Base-by-base conservation (phyloP, 345 rosid species). In the Citrus inodora region DNA sequence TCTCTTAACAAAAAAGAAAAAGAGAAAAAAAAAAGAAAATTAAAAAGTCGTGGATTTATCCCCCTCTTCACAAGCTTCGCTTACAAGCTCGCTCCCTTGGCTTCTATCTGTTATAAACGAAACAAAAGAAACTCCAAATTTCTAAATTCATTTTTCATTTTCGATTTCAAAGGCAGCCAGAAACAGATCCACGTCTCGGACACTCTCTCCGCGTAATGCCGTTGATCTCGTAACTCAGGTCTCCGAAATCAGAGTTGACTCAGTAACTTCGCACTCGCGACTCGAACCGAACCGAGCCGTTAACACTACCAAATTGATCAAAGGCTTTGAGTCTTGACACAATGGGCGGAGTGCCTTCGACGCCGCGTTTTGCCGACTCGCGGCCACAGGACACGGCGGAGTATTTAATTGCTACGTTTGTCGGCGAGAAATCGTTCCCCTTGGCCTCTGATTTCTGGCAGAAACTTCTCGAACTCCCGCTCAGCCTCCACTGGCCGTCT, bases 401-500 rank as follows among this genome's bases (percentile, higher is more conserved):
- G 86, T 85, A 92, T 73, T 87, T 94, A 83, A 90, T 92, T 76
- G 86, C 88, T 6, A 81, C 92, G n/a, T 90, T 96, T 25, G 94
- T 96, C 70, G 99, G 98, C n/a, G 97, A 92, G 86, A 93, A 94
- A 83, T 90, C 98, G 69, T 90, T 94, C 76, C 97, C 98, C 0
- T 78, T 96, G 71, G 84, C 83, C 38, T 96, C 98, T 27, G 98
- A 96, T 87, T 92, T 91, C 89, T 96, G 99, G 99, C 90, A 89
- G 84, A 94, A 92, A 81, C 97, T 96, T 13, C 89, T 96, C 24
- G 92, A 90, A 83, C 92, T 96, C 76, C 99, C 98, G 48, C 82
- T 83, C 83, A 87, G 87, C 78, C 90, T 92, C 55, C 91, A 80
- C 38, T 96, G 98, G 97, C 89, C 92, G 6, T 68, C 82, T 62